phyloP scores from a whole-genome alignment of 345 rosid genomes.

The Nephelium lappaceum region DNA sequence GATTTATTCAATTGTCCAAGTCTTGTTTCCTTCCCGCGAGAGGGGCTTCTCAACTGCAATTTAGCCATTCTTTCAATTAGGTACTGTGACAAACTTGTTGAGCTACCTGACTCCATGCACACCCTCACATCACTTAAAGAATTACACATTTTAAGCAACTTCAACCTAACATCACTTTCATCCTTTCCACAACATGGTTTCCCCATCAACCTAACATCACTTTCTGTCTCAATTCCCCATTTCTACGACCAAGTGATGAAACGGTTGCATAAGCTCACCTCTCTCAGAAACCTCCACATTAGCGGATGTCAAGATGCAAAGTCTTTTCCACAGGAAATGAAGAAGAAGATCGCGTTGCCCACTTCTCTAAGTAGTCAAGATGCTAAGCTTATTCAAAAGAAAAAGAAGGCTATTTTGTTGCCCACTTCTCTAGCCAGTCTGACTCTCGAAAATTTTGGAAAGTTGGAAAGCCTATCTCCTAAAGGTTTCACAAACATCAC shows the following conservation, averaged over 20 bases:
- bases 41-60: background rate
- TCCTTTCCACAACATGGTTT: slow-evolving; percentile 31
- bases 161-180: too few relatives aligned
- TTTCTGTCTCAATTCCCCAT: background rate
- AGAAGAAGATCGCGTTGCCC: too few relatives aligned
- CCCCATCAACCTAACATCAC: slow-evolving; percentile 22
- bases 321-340: slow-evolving; percentile 5
- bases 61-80: background rate
- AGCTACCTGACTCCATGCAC: slow-evolving; percentile 10
- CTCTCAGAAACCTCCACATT: slow-evolving; percentile 17
- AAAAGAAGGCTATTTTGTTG: background rate
- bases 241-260: slow-evolving; percentile 19
- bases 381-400: too few relatives aligned
- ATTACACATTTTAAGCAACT: background rate
- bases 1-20: background rate
- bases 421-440: background rate
- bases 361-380: too few relatives aligned
- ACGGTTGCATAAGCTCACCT: slow-evolving; percentile 17
- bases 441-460: slow-evolving; percentile 9
- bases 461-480: too few relatives aligned
- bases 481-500: too few relatives aligned
- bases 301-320: slow-evolving; percentile 17
- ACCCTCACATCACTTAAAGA: slow-evolving; percentile 19
- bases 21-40: background rate
- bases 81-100: background rate